Evolutionary conservation across 495 filamentous ascomycete species (phyloP), one percentile per base, ranked within the genome.

Genomic region (Talaromyces ruber): DNA sequence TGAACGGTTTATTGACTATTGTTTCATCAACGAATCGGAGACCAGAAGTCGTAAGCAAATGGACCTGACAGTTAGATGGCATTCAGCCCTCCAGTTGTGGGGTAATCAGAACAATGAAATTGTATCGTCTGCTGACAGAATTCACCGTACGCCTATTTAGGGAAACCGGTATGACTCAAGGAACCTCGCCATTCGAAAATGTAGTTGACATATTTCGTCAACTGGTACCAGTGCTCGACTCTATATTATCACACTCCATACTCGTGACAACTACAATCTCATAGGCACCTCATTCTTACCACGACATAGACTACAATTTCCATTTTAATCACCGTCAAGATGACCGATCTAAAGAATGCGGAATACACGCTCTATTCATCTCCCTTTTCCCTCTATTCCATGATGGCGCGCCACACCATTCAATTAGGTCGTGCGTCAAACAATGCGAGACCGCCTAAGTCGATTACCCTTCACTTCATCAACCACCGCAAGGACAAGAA

Each of bases 361-460:
- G 57, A 59, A 28, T 59, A 59, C 37, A 59, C 57, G 18, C 57
- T 59, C 21, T 59, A 59, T 22, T 59, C 57, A 6, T 43, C 32
- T 18, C 57, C 57, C 57, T 59, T 59, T 24, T 59, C 57, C 22
- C 57, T 59, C 18, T 59, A 59, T 30, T 59, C 57, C 4, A 59
- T 59, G 57, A 59, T 59, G 57, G 57, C 57, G 3, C 57, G 57
- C 2, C 57, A 59, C 21, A 59, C 57, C 30, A 32, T 45, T 12
- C 57, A 43, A 39, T 30, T 59, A 6, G 57, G 57, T 18, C 57
- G 25, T 47, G 37, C 34, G 2, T 43, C 57, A 12, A 14, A 43
- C 7, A 21, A n/a, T 8, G 57, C 32, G 12, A 59, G 7, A 14
- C 57, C 57, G 14, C 57, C 57, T 3, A 39, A 43, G 25, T 22